These are phyloP conservation scores for Retiboletus flavoniger DNA, from an alignment of 1,284 basidiomycete species.

Conservation along the genomic window DNA sequence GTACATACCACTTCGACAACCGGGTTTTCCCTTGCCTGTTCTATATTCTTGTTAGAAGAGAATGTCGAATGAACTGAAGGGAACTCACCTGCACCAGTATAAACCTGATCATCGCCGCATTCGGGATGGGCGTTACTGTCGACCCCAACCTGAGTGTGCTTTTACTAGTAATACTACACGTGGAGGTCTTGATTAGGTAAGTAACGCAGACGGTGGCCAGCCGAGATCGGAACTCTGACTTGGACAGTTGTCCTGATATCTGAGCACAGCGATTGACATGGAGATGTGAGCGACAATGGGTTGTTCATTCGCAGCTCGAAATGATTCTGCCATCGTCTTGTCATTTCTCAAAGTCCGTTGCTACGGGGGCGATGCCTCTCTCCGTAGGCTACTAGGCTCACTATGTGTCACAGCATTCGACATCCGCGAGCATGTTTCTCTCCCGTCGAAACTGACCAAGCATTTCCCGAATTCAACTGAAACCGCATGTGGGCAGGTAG, in stretches of 20 bases:
- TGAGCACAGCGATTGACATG: no score
- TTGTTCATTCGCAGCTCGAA: neutral
- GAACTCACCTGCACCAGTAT: conserved; percentile 28
- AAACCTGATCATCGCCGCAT: conserved; percentile 30
- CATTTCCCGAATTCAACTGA: neutral
- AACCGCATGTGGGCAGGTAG: neutral
- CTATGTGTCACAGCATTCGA: no score
- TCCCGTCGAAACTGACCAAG: neutral
- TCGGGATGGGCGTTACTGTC: neutral
- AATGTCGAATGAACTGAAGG: neutral
- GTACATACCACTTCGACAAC: conserved; percentile 96
- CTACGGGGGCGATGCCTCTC: neutral
- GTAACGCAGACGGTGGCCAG: neutral
- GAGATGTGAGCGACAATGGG: neutral
- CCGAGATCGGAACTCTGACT: neutral
- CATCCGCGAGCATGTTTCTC: neutral
- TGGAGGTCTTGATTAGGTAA: conserved; percentile 10
- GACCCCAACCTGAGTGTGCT: neutral
- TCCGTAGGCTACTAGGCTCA: neutral
- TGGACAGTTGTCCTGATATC: no score
- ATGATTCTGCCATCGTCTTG: neutral
- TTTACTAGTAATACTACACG: neutral
- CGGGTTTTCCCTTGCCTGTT: conserved; percentile 98
- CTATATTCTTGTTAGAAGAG: conserved; percentile 40
- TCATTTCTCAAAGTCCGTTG: neutral